These are phyloP conservation scores for Coemansia pectinata DNA, from an alignment of 192 early-diverging fungal genomes.

Conservation along the genomic window DNA sequence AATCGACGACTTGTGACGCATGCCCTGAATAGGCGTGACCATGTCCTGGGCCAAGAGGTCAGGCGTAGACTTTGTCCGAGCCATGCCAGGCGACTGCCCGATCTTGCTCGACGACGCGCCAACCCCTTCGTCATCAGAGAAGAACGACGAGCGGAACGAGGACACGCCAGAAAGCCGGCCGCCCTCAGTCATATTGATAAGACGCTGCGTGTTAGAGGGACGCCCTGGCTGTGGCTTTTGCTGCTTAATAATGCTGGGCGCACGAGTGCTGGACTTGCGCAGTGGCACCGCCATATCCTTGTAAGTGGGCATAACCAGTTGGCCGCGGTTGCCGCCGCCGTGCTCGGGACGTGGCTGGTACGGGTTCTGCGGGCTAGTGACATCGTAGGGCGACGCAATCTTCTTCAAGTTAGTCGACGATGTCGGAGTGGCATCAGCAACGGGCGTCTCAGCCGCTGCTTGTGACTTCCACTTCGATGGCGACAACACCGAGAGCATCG, in stretches of 20 bases:
- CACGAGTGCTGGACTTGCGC: constrained; percentile 28
- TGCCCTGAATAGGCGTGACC: not conserved
- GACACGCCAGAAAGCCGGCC: constrained; percentile 38
- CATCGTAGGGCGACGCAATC: constrained; percentile 40
- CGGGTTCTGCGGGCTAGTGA: constrained; percentile 47
- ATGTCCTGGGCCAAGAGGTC: constrained; percentile 16
- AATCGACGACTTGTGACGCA: constrained; percentile 13
- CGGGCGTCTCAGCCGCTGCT: not conserved
- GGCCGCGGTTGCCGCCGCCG: constrained; percentile 18
- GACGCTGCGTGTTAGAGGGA: not conserved
- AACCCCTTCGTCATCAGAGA: constrained; percentile 32
- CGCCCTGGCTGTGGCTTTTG: not conserved
- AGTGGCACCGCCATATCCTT: constrained; percentile 45
- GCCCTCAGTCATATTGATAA: constrained; percentile 6
- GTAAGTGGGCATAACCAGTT: constrained; percentile 47
- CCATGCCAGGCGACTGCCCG: constrained; percentile 8
- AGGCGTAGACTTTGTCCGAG: constrained; percentile 33
- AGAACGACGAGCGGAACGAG: constrained; percentile 50
- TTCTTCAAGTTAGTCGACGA: not conserved
- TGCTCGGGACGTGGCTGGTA: constrained; percentile 54
- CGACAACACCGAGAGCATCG: constrained; percentile 49
- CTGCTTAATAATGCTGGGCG: constrained; percentile 7
- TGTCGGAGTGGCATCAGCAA: constrained; percentile 15
- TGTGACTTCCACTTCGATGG: constrained; percentile 52
- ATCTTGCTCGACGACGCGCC: constrained; percentile 7